These are phyloP conservation scores for Hymenoscyphus albidus DNA, from an alignment of 2,329 filamentous ascomycete genomes.

Conservation along the genomic window DNA sequence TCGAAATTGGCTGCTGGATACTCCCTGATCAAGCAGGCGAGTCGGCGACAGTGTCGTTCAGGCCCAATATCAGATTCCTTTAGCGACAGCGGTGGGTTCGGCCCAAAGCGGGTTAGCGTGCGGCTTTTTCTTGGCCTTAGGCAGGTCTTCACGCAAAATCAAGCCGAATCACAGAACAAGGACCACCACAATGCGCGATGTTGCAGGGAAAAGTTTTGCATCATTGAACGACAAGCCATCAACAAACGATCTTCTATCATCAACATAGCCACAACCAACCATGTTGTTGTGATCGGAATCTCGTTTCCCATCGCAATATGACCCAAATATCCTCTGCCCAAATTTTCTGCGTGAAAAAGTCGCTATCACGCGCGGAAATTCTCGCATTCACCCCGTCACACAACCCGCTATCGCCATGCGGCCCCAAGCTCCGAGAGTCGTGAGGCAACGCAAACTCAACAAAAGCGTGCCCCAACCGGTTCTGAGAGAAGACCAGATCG, in stretches of 20 bases:
- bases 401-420: conserved; percentile 21
- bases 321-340: conserved; percentile 15
- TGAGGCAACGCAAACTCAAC: conserved; percentile 55
- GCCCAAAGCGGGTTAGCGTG: not conserved
- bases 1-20: not conserved
- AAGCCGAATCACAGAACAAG: not conserved
- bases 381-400: conserved; percentile 15
- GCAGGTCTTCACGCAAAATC: not conserved
- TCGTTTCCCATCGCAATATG: conserved; percentile 29
- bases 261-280: conserved; percentile 28
- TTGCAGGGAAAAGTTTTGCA: conserved; percentile 5
- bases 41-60: not conserved
- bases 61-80: not conserved
- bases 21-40: not conserved
- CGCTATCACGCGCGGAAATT: conserved; percentile 26
- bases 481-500: conserved; percentile 86
- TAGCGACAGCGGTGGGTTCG: not conserved
- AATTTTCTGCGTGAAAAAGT: conserved; percentile 31
- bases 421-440: conserved; percentile 35
- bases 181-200: conserved; percentile 1
- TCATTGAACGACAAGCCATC: conserved; percentile 8
- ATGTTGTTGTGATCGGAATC: conserved; percentile 22
- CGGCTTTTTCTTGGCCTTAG: not conserved
- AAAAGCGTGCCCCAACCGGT: conserved; percentile 40
- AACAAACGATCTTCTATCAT: conserved; percentile 19